Evolutionary conservation across 306 rosid genomes (phyloP).

Genomic region (Ormosia emarginata): DNA sequence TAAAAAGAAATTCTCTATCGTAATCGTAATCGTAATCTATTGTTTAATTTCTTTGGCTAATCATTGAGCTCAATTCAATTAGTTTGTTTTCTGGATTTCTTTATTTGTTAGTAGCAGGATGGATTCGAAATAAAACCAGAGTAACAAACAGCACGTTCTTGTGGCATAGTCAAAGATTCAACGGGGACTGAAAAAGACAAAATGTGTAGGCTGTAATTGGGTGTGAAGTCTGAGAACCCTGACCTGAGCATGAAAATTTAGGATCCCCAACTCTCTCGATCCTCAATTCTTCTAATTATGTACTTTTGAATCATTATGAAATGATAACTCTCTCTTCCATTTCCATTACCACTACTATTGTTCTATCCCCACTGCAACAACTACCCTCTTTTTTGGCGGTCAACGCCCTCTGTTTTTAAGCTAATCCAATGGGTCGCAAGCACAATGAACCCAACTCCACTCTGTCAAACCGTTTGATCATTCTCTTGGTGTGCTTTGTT

Average conservation of each 20-base stretch:
- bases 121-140: background rate
- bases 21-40: too few relatives aligned
- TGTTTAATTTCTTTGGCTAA: background rate
- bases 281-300: background rate
- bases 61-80: background rate
- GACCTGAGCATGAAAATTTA: background rate
- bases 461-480: conserved; percentile 35
- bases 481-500: conserved; percentile 40
- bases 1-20: too few relatives aligned
- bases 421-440: conserved; percentile 71
- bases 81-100: background rate
- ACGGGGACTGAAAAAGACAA: background rate
- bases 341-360: background rate
- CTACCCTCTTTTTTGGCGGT: conserved; percentile 18
- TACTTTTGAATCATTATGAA: background rate
- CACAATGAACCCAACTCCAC: conserved; percentile 39
- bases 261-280: background rate
- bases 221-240: background rate
- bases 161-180: conserved; percentile 1
- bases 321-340: background rate
- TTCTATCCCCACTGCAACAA: background rate
- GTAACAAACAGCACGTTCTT: background rate
- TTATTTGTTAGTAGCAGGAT: background rate
- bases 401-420: conserved; percentile 36
- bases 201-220: background rate